Conservation (phyloP, 2,329 filamentous ascomycete genomes). For the Penicillium concentricum region DNA sequence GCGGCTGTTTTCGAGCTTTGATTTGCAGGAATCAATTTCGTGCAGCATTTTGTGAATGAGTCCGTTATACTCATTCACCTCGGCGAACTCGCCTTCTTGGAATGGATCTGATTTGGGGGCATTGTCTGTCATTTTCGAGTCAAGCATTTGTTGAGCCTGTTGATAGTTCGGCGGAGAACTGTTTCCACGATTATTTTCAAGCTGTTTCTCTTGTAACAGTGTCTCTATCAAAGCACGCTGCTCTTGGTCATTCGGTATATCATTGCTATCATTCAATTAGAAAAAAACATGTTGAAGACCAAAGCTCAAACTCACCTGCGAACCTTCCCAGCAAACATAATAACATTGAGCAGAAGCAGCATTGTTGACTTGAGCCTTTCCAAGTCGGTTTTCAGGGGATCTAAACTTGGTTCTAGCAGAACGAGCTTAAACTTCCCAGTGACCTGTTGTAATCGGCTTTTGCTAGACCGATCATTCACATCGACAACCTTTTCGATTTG, state of each 20-base stretch:
- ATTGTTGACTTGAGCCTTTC: constrained; percentile 32
- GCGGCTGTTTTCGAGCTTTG: constrained; percentile 5
- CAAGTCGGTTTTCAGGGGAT: constrained; percentile 24
- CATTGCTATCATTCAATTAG: background rate
- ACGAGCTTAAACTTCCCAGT: constrained; percentile 21
- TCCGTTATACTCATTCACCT: constrained; percentile 4
- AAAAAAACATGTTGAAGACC: background rate
- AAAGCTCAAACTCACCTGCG: background rate
- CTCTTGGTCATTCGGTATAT: constrained; percentile 6
- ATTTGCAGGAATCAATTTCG: constrained; percentile 8
- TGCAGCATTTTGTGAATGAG: constrained; percentile 8
- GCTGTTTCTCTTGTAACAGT: background rate
- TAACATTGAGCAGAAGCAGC: constrained; percentile 33
- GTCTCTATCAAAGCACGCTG: constrained; percentile 8
- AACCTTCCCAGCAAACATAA: constrained; percentile 29
- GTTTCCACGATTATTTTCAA: background rate
- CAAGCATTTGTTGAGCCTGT: background rate
- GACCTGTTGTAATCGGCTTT: background rate
- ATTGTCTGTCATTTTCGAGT: background rate
- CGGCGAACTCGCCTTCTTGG: background rate
- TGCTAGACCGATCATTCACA: background rate
- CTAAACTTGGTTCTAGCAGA: constrained; percentile 23
- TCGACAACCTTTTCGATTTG: constrained; percentile 8
- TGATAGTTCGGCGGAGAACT: background rate
- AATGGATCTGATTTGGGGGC: background rate